These are phyloP conservation scores for Chamaecyparis obtusa DNA, from an alignment of 75 land plant genomes.

Conservation along the genomic window DNA sequence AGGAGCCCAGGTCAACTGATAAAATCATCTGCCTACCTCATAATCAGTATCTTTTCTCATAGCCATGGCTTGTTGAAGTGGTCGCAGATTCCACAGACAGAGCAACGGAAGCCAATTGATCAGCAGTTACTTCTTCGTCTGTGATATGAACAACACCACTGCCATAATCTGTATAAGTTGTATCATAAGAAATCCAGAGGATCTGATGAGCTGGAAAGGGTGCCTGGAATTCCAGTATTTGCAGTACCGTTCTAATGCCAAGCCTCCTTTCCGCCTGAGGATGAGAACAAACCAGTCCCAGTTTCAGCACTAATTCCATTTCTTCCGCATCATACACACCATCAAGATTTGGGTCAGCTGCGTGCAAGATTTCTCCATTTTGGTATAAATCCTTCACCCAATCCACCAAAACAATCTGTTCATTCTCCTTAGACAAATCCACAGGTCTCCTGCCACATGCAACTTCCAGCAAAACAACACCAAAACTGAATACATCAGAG, in stretches of 20 bases:
- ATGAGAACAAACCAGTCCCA: constrained; percentile 28
- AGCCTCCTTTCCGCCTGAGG: background rate
- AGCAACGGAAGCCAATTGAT: too few relatives aligned
- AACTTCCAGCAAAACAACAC: constrained; percentile 24
- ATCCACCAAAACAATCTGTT: constrained; percentile 17
- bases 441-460: constrained; percentile 29
- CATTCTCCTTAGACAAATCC: background rate
- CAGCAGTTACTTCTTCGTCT: too few relatives aligned
- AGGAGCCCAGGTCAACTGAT: too few relatives aligned
- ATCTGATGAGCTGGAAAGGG: too few relatives aligned
- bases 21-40: background rate
- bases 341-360: constrained; percentile 11
- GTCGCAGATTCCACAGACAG: too few relatives aligned
- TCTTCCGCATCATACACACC: constrained; percentile 14
- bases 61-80: background rate
- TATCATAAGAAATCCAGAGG: too few relatives aligned
- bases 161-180: too few relatives aligned
- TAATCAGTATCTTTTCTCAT: background rate
- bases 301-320: constrained; percentile 17
- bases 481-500: constrained; percentile 34
- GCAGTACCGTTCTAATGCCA: too few relatives aligned
- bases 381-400: constrained; percentile 17
- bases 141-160: too few relatives aligned
- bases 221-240: too few relatives aligned
- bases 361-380: background rate